A percentile compares a stretch with the other conserved stretches of the same genome.
Conservation (phyloP, 2,329 filamentous ascomycete genomes). For the Chaetothyriales sp. region DNA sequence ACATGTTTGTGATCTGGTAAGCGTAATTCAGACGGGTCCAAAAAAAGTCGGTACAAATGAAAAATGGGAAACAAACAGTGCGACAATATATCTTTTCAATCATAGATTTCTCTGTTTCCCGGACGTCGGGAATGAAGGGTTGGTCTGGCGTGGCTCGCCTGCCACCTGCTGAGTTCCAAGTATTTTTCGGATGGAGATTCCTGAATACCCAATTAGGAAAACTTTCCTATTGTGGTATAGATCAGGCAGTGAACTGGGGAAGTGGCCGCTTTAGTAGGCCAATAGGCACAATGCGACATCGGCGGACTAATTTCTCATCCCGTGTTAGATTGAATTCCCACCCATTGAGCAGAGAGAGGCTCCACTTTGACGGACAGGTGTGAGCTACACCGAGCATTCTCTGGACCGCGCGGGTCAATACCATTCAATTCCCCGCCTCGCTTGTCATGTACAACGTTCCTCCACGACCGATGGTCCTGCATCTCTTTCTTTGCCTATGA, state of each 20-base stretch:
- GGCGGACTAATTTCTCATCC: background rate
- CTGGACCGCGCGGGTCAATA: too few species aligned
- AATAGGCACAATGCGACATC: background rate
- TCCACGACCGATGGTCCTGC: too few species aligned
- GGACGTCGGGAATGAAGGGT: too few species aligned
- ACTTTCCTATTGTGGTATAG: background rate
- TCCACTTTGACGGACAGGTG: too few species aligned
- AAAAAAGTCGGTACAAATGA: background rate
- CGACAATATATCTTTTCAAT: background rate
- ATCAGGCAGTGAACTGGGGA: background rate
- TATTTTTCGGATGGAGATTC: background rate
- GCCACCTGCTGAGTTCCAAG: too few species aligned
- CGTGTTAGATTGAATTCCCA: background rate
- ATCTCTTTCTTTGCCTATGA: too few species aligned
- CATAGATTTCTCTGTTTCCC: too few species aligned
- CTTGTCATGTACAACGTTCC: too few species aligned
- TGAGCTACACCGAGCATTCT: background rate
- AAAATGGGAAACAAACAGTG: background rate
- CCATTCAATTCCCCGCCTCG: too few species aligned
- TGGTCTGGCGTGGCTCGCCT: too few species aligned
- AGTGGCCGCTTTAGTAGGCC: background rate
- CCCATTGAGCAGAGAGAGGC: too few species aligned
- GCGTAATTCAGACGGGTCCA: background rate
- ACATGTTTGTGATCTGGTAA: background rate
- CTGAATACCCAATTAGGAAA: background rate